Base-by-base conservation (phyloP, 805 yeast species). In the Barnettozyma californica region DNA sequence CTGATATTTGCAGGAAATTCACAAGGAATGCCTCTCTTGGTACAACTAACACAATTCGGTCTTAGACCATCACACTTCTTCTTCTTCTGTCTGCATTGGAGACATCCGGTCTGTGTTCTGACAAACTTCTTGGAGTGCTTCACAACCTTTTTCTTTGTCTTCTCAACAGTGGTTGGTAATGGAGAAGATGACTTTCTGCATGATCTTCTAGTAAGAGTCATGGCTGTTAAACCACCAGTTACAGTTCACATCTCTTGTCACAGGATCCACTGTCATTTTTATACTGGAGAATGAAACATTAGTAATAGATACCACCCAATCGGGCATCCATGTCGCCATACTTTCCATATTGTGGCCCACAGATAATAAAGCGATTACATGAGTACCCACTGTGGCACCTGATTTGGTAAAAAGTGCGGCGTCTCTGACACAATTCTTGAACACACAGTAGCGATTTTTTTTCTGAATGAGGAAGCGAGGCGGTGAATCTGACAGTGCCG, bases 11-110 rank as follows among this genome's bases (percentile, higher is more conserved):
- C 62, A 11, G 63, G 63, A 33, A 45, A 61, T 38, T 59, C 55
- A 49, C 64, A 61, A 3, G 34, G 9, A 1, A 57, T 31, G 2
- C 60, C 61, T 45, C 56, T 59, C 38, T 58, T 61, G 4, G 29
- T 38, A 47, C 64, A 61, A 36, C 63, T 59, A 8, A 43, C 40
- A 49, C 64, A 61, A 1, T 39, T 41, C 7, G 64, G 64, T 46
- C 55, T 57, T n/a, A 36, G 41, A 40, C 62, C 60, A 50, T 59
- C 63, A 50, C 64, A 61, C 27, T 57, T 61, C 58, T 61, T 61
- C 59, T 61, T 61, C 54, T 61, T 61, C 11, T 59, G 62, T 25
- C 64, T 55, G 38, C 64, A 61, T 39, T 59, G 61, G 6, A 61
- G 47, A 47, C 64, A 61, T 1, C 64, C 64, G 4, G 55, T 55